Evolutionary conservation across 176 grass and related monocot genomes (phyloP), one percentile per base, ranked within the genome.

Genomic region (Oryza glaberrima): DNA sequence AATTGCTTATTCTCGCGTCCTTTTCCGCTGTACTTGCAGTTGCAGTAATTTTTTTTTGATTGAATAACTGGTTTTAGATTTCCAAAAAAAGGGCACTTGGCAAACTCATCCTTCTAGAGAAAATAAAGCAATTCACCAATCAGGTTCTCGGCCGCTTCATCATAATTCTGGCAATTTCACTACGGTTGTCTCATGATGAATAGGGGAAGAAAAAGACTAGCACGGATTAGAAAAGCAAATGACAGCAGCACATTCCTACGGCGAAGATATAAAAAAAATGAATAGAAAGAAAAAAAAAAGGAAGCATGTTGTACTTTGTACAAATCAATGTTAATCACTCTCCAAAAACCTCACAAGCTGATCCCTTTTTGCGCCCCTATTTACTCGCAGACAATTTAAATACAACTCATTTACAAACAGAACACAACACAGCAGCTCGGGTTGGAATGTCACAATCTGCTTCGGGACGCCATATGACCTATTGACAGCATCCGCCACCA

Each of bases 401-500:
- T 65, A 80, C 81, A 83, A 86, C 47, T 87, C 87, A 92, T 92
- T 79, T 92, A 92, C 87, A 92, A 92, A 52, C 26, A 48, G 69
- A 83, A 83, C 61, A 64, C 15, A 79, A 51, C 40, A 64, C 40
- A 64, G 40, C 28, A 83, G 20, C 75, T 69, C 43, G 49, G 51
- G 10, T 40, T 77, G 30, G 73, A 36, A 36, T 44, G 54, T 30
- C 82, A 43, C 14, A 22, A 43, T 54, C 66, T 79, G 41, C 41
- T 78, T 60, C 9, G 40, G 22, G 66, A 85, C 45, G 11, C 35
- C 48, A 70, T 45, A 70, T 45, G 70, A 38, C 85, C 81, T 87
- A 87, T 87, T 88, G 81, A 84, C 89, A 95, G 28, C 96, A 99
- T 48, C 78, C 82, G 80, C 78, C 86, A 78, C 84, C 76, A 30